Base-by-base conservation (phyloP, 2,329 filamentous ascomycete genomes). In the Kalmusia sp. region DNA sequence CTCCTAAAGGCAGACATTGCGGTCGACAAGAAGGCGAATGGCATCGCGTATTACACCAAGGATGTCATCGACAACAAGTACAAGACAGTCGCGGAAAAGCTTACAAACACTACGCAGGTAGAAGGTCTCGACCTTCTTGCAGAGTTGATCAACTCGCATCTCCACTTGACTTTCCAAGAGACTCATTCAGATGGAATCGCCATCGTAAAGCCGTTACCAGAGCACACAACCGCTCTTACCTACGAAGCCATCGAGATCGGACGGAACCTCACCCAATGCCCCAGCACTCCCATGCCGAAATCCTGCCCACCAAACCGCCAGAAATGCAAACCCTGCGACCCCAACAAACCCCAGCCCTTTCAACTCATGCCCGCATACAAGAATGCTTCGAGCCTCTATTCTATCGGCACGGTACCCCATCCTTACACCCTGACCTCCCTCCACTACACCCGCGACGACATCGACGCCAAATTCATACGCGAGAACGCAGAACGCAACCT, bases 321-420 rank as follows among this genome's bases (percentile, higher is more conserved):
- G 1, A 85, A 84, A 52, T 98, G 93, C 77, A 85, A 81, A 25
- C 87, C 88, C 3, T 98, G 93, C 74, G 63, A 71, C 46, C 79
- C 85, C 21, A 82, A 84, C 7, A 82, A 84, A 27, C 82, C 84
- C 0, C 82, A 92, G 75, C 84, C 83, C 46, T 83, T 96, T 61
- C 79, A 81, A n/a, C 88, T 87, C 0, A 84, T 87, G 2, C 76
- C 83, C 3, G 77, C 82, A 15, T 95, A 91, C 73, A 83, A 83
- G 50, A 96, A 97, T 73, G 83, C 82, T 4, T 87, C 87, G 12
- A 81, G 80, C 1, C 70, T 89, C 14, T 98, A 92, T 77, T 92
- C 89, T 2, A 90, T 99, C 58, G 92, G 89, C 54, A 90, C 87
- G 0, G 88, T 98, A 11, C 93, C 93, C 0, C 95, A 99, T 71